A percentile compares a stretch with the other conserved stretches of the same genome.
Conservation (phyloP, 73 alveolate genomes). For the Symbiodinium natans region DNA sequence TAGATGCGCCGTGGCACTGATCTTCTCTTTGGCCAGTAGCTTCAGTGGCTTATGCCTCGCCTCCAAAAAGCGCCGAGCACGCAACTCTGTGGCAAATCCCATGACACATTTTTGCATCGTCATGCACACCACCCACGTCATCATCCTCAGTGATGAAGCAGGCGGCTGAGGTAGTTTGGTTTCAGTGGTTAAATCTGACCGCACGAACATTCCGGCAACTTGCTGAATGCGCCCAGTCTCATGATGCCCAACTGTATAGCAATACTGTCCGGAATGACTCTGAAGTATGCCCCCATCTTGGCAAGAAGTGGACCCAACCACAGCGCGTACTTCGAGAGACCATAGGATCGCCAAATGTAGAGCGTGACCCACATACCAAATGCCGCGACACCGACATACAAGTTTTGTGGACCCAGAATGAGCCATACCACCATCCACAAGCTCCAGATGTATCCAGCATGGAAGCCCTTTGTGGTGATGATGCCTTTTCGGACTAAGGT, state of each 20-base stretch:
- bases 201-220: no score
- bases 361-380: slow-evolving; percentile 22
- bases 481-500: slow-evolving; percentile 77
- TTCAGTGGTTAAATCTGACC: no score
- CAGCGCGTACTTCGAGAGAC: slow-evolving; percentile 71
- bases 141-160: neutral
- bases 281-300: neutral
- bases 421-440: slow-evolving; percentile 91
- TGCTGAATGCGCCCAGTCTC: no score
- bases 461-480: slow-evolving; percentile 88
- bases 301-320: slow-evolving; percentile 81
- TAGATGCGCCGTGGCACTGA: no score
- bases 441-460: slow-evolving; percentile 87
- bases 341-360: slow-evolving; percentile 24
- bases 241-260: neutral
- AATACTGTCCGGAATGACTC: neutral
- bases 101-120: slow-evolving; percentile 33
- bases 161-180: neutral
- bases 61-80: slow-evolving; percentile 84
- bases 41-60: slow-evolving; percentile 61
- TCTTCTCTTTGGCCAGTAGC: slow-evolving; percentile 68
- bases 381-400: neutral
- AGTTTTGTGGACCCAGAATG: neutral
- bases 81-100: slow-evolving; percentile 76
- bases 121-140: slow-evolving; percentile 67